A percentile compares a stretch with the other conserved stretches of the same genome.
Evolutionary conservation across 768 basidiomycete genomes (phyloP).

Genomic region (Auriscalpium vulgare): DNA sequence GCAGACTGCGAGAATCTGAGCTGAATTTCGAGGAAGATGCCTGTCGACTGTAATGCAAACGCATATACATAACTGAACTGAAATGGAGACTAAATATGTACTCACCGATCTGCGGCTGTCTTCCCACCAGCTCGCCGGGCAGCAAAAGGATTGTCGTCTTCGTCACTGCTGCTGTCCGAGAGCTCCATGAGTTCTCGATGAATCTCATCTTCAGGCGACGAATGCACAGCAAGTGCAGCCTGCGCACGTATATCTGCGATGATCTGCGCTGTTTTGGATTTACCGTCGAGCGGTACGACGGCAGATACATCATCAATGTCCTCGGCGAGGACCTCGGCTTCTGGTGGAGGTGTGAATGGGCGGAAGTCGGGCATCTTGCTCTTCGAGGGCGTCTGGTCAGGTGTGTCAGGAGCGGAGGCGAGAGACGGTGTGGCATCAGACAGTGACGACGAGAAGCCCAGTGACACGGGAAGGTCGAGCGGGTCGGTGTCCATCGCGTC

Average conservation of each 20-base stretch:
- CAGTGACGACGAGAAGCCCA: neutral
- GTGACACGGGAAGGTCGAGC: neutral
- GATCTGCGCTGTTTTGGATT: constrained; percentile 44
- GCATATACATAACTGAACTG: too few species aligned
- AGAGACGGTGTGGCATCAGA: neutral
- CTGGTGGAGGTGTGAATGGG: constrained; percentile 19
- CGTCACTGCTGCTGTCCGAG: constrained; percentile 37
- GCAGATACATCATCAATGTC: constrained; percentile 5
- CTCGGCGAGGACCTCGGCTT: constrained; percentile 16
- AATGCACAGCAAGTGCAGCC: constrained; percentile 28
- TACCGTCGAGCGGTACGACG: constrained; percentile 24
- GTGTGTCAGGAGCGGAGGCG: constrained; percentile 5
- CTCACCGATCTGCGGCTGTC: too few species aligned
- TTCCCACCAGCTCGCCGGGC: too few species aligned
- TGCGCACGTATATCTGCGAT: constrained; percentile 47
- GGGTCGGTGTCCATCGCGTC: neutral
- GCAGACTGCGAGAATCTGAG: neutral
- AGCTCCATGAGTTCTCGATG: constrained; percentile 25
- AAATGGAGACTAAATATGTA: too few species aligned
- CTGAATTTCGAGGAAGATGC: neutral
- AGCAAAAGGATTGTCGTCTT: constrained; percentile 30
- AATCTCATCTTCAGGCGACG: constrained; percentile 35
- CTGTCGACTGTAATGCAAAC: too few species aligned
- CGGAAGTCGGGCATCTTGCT: constrained; percentile 1
- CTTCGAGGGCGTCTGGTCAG: neutral